Evolutionary conservation across 2,329 filamentous ascomycete species (phyloP).

Genomic region (Cytospora piceicola): DNA sequence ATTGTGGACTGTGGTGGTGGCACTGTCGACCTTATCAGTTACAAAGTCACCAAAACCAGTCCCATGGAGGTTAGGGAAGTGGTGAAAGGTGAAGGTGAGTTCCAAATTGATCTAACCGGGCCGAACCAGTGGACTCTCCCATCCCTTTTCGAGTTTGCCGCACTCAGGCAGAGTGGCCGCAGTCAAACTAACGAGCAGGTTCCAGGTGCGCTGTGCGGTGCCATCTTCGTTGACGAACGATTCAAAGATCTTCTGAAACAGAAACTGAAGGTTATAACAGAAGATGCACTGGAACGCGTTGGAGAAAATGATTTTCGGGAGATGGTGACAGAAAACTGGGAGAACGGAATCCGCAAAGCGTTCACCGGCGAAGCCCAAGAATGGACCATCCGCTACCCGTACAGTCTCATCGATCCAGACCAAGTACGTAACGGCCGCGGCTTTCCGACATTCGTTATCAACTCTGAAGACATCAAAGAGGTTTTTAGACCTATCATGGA

Average conservation of each 20-base stretch:
- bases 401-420: not conserved
- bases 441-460: conserved; percentile 13
- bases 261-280: conserved; percentile 28
- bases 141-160: not conserved
- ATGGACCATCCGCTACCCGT: conserved; percentile 26
- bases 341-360: conserved; percentile 34
- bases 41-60: conserved; percentile 33
- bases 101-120: too few species aligned
- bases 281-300: conserved; percentile 11
- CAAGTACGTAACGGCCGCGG: not conserved
- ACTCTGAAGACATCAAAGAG: conserved; percentile 31
- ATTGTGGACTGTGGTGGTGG: conserved; percentile 41
- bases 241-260: conserved; percentile 40
- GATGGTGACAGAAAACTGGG: conserved; percentile 33
- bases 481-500: conserved; percentile 35
- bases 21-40: conserved; percentile 46
- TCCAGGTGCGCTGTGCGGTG: conserved; percentile 46
- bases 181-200: not conserved
- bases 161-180: not conserved
- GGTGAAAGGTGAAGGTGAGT: conserved; percentile 44
- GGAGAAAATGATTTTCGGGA: not conserved
- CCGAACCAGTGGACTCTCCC: not conserved
- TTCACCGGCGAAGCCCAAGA: conserved; percentile 29
- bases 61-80: conserved; percentile 43
- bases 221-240: conserved; percentile 45